Conservation (phyloP, 2,329 filamentous ascomycete genomes). For the Purpureocillium lavendulum region DNA sequence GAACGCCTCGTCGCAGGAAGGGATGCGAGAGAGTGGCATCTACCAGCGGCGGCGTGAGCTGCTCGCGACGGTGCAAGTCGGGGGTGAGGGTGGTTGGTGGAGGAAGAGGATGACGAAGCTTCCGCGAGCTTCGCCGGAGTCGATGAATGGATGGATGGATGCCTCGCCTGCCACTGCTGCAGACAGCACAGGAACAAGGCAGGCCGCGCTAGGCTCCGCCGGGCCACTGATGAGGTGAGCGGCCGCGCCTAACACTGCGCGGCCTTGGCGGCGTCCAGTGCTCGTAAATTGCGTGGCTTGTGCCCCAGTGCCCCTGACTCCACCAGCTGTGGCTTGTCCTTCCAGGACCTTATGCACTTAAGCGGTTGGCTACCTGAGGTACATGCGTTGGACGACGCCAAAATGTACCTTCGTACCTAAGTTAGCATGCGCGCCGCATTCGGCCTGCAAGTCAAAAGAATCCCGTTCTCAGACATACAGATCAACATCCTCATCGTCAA, state of each 20-base stretch:
- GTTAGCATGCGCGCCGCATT: no score
- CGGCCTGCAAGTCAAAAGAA: no score
- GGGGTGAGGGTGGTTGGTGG: not conserved
- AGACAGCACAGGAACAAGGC: not conserved
- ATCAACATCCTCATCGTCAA: no score
- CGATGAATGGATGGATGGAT: slow-evolving; percentile 5
- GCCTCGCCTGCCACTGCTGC: not conserved
- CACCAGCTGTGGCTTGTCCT: slow-evolving; percentile 4
- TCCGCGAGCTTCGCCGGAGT: slow-evolving; percentile 6
- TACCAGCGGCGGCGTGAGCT: not conserved
- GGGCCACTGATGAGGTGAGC: no score
- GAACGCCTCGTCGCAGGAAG: no score
- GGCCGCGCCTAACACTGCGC: not conserved
- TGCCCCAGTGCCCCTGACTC: not conserved
- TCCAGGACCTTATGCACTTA: not conserved
- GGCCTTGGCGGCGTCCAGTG: not conserved
- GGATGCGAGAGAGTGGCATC: slow-evolving; percentile 1
- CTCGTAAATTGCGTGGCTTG: slow-evolving; percentile 9
- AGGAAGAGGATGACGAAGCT: slow-evolving; percentile 8
- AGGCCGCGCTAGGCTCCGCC: no score
- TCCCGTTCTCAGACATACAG: no score
- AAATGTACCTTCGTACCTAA: no score
- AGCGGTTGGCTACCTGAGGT: not conserved
- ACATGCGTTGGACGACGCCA: no score
- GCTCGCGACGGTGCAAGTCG: no score